Evolutionary conservation across 2,329 filamentous ascomycete genomes (phyloP), one percentile per base, ranked within the genome.

Genomic region (Claviceps sp.): DNA sequence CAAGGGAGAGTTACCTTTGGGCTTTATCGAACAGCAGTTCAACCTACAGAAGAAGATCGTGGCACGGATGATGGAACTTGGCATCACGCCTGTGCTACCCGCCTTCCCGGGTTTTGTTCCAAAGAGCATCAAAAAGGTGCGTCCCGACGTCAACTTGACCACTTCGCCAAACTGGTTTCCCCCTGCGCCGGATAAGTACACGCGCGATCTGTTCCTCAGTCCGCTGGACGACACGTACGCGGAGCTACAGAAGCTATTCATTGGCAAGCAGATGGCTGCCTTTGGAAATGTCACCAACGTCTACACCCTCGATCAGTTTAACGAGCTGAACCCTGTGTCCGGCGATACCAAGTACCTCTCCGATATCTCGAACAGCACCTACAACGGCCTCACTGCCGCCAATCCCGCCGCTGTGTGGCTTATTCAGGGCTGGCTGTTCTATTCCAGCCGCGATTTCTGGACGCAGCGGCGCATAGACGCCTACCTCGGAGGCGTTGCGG

Each of bases 241-340:
- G 0, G 55, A 65, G 39, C 56, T 77, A 6, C 74, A 77, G 55
- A 63, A 65, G 38, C 67, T 62, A 17, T 74, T 76, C 50, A 67
- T 78, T 16, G 50, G 54, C 5, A 74, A 74, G 53, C 74, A 77
- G 57, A 63, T 63, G 7, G 62, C 62, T 5, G 67, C 66, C 7
- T 76, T 73, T 56, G 74, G 74, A 2, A 71, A 75, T 53, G 65
- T 76, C 40, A 71, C 68, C 5, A 63, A 66, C 45, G 66, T 75
- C 52, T 77, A 74, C 56, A 74, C 74, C 0, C 64, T 77, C 7
- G 74, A 77, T 54, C 74, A 77, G 56, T 77, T 73, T 60, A 77
- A 77, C 52, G 74, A 78, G 59, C 74, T 75, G 52, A 59, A 68
- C 26, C 73, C 74, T 0, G 67, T 61, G 46, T 75, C 71, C 1